These are phyloP conservation scores for Flagelloscypha sp. DNA, from an alignment of 768 basidiomycete species.

Conservation along the genomic window DNA sequence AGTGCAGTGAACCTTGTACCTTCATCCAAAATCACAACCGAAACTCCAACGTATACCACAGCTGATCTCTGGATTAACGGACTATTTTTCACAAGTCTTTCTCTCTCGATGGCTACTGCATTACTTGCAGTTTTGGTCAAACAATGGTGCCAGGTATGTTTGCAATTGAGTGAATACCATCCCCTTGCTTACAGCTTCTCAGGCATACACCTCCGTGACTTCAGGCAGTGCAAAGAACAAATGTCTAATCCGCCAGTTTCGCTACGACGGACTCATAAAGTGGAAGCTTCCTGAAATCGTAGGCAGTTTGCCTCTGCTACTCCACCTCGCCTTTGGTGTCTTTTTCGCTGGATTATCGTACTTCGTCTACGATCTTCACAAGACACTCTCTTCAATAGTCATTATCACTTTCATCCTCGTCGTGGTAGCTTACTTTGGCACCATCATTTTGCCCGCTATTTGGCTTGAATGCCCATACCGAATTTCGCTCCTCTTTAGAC, in stretches of 20 bases:
- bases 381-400: too few species aligned
- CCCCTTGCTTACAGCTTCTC: too few species aligned
- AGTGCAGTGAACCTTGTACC: neutral
- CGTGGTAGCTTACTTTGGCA: too few species aligned
- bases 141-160: too few species aligned
- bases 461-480: too few species aligned
- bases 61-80: slow-evolving; percentile 2
- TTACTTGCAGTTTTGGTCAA: slow-evolving; percentile 1
- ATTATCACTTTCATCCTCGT: too few species aligned
- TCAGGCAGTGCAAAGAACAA: slow-evolving; percentile 1
- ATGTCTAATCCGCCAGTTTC: slow-evolving; percentile 10
- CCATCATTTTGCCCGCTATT: too few species aligned
- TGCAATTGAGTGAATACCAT: too few species aligned
- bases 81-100: neutral
- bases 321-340: slow-evolving; percentile 9
- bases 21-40: neutral
- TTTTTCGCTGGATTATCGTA: slow-evolving; percentile 9
- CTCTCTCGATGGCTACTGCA: neutral
- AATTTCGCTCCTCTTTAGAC: too few species aligned
- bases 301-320: slow-evolving; percentile 10
- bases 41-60: neutral
- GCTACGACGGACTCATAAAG: slow-evolving; percentile 10
- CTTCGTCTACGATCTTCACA: too few species aligned
- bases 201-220: slow-evolving; percentile 2
- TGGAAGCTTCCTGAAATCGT: slow-evolving; percentile 13